Percentiles rank a stretch among this genome's conserved stretches.
These are phyloP conservation scores for Vigna nakashimae DNA, from an alignment of 306 rosid genomes.

Conservation along the genomic window DNA sequence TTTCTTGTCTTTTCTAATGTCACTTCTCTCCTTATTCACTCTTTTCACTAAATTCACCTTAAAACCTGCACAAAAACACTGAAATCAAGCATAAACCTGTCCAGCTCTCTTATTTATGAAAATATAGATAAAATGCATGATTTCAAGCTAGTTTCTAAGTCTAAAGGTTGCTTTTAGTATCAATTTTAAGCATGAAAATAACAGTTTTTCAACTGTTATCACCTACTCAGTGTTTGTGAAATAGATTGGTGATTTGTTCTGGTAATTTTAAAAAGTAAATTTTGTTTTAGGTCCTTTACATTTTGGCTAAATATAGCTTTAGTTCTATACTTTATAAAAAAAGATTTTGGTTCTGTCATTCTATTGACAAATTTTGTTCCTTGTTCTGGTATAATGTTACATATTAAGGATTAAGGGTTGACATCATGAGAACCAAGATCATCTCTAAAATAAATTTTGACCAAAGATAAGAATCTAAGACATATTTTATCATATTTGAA, in stretches of 20 bases:
- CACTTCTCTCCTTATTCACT: too few relatives aligned
- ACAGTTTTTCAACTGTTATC: too few relatives aligned
- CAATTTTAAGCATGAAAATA: too few relatives aligned
- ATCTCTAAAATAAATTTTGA: not conserved
- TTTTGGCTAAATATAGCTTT: not conserved
- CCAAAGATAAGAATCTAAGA: not conserved
- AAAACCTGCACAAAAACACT: too few relatives aligned
- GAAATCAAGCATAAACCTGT: too few relatives aligned
- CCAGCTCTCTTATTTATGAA: too few relatives aligned
- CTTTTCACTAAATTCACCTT: too few relatives aligned
- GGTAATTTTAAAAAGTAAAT: not conserved
- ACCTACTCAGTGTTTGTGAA: not conserved
- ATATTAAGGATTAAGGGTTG: not conserved
- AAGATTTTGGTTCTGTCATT: not conserved
- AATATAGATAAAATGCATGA: too few relatives aligned
- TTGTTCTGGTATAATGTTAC: not conserved
- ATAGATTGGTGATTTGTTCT: not conserved
- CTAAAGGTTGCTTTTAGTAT: too few relatives aligned
- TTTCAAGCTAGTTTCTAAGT: too few relatives aligned
- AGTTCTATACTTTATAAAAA: not conserved
- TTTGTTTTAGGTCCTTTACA: not conserved
- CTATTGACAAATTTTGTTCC: not conserved
- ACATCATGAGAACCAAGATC: not conserved
- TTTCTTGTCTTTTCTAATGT: too few relatives aligned
- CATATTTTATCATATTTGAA: not conserved